Base-by-base conservation (phyloP, 495 filamentous ascomycete genomes). In the Sordaria brevicollis region DNA sequence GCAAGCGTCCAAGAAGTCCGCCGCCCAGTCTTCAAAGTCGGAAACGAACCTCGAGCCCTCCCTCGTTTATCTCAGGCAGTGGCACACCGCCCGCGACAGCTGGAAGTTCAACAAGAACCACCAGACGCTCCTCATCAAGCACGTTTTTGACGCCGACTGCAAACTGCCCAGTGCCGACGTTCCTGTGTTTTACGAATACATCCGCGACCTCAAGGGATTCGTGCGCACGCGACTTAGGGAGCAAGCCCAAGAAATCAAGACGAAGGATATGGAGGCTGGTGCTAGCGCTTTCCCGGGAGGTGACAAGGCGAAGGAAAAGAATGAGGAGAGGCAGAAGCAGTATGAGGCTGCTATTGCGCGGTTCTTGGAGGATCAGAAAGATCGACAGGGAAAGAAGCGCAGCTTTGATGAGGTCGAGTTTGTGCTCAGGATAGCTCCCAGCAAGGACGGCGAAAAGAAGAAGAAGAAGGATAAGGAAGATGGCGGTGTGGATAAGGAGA, bases 101-200 rank as follows among this genome's bases (percentile, higher is more conserved):
- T 97, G 93, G 93, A 97, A 96, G 79, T 97, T 97, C 82, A 94
- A 94, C 82, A 97, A 97, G 82, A 90, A 89, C 68, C 86, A 91
- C 76, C 92, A 96, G 80, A 91, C 88, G 17, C 86, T 90, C 68
- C 80, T 97, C 17, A 86, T 97, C 78, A 94, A 93, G 81, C 88
- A 95, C 76, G 78, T 92, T 29, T 92, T 94, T 74, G 88, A 91
- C 69, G 76, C 88, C 65, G 82, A 88, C 65, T 82, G 82, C 38
- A 86, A 78, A 69, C 71, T 96, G 19, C 92, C 92, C 0, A 79
- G 87, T 10, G 77, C 82, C 66, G 87, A 92, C 76, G 87, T 90
- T 69, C 72, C 82, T 21, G 83, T 87, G 10, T 86, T 96, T 33
- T 83, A 89, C 70, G 78, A 82, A 25, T 96, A 96, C 78, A 82